phyloP scores from a whole-genome alignment of 2,329 filamentous ascomycete genomes.

The Cadophora luteo-olivacea region DNA sequence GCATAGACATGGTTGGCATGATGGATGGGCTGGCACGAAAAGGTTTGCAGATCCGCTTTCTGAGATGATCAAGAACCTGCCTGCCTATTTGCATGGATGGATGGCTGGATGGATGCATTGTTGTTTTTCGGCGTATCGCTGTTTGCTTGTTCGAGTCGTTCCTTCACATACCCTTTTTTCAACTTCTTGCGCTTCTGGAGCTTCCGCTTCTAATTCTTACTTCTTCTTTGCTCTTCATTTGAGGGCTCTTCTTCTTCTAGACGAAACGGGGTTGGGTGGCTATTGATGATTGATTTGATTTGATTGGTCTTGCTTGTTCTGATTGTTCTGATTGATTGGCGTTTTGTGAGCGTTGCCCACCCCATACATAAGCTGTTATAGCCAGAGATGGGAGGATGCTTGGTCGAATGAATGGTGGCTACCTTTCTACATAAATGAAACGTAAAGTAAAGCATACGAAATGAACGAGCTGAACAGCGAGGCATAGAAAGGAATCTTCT shows the following conservation, averaged over 20 bases:
- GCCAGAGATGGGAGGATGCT: background rate
- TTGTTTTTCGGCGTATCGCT: conserved; percentile 8
- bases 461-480: background rate
- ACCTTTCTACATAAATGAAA: background rate
- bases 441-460: background rate
- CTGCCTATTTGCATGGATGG: no score
- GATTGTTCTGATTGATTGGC: conserved; percentile 17
- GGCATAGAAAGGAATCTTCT: background rate
- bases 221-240: background rate
- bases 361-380: background rate
- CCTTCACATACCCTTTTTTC: conserved; percentile 13
- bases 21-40: background rate
- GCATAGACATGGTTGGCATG: conserved; percentile 6
- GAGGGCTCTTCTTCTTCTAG: background rate
- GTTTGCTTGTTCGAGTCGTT: background rate
- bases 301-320: no score
- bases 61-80: background rate
- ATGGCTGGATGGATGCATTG: conserved; percentile 22
- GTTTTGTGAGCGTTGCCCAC: conserved; percentile 1
- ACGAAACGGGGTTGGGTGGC: background rate
- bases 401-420: background rate
- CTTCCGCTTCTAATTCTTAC: background rate
- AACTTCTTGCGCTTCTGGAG: background rate
- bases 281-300: conserved; percentile 13
- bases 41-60: no score